Base-by-base conservation (phyloP, 805 yeast genomes). In the Nakazawaea wyomingensis region DNA sequence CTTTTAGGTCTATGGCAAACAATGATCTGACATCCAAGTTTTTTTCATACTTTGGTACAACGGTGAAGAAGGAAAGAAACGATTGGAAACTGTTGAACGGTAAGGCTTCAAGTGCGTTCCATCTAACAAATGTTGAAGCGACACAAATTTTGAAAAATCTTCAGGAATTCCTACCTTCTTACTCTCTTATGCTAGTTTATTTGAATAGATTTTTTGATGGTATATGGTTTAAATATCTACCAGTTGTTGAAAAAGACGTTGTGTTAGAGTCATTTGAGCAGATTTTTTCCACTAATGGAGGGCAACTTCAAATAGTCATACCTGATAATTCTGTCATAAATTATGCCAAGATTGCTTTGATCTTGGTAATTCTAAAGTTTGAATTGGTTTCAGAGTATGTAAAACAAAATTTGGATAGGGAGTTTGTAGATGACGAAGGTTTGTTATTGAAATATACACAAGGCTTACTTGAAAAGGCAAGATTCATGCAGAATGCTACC, bases 201-300 rank as follows among this genome's bases (percentile, higher is more conserved):
- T 5, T 37, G 9, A 7, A 28, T 5, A 5, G 27, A 18, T 37
- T 27, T 18, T 37, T 37, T 13, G 19, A 27, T 29, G 40, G 40
- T 11, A 10, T 37, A 14, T 61, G 66, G 22, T 50, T 38, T 9
- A 64, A 53, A 1, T 66, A 50, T 44, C 62, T 66, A 1, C 71
- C 72, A 3, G 65, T 59, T 5, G 65, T 62, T 0, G 69, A 64
- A 5, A 65, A 41, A 1, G 68, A 61, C 1, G 70, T 67, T 31
- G 64, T 34, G 18, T 3, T 34, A 14, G 5, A 7, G 19, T 9
- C 34, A 8, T 41, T 41, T 22, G n/a, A 34, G 7, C 5, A n/a
- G n/a, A 34, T 41, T 3, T 34, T 24, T 16, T 3, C 29, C 8
- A n/a, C 17, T 3, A 14, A 13, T 9, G 19, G 7, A 6, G 34